Percentiles rank a stretch among this genome's conserved stretches.
Conservation (phyloP, 345 rosid species). For the Gossypium rotundifolium region DNA sequence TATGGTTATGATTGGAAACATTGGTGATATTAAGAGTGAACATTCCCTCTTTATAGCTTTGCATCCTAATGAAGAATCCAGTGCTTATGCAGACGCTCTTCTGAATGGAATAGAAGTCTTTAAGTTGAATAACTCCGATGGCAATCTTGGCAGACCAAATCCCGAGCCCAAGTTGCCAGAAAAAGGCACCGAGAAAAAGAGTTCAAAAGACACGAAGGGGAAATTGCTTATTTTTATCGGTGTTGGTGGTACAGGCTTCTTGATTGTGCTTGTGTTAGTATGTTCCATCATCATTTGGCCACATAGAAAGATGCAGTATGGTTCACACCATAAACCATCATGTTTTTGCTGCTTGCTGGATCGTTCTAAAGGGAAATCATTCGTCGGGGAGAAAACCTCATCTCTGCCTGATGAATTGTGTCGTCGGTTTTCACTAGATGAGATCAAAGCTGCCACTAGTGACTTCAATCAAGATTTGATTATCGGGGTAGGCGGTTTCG, state of each 20-base stretch:
- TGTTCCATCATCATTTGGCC: conserved; percentile 19
- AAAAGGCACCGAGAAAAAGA: not conserved
- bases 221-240: not conserved
- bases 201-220: not conserved
- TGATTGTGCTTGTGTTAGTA: conserved; percentile 19
- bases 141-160: conserved; percentile 22
- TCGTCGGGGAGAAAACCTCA: conserved; percentile 19
- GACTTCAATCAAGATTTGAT: not conserved
- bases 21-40: conserved; percentile 7
- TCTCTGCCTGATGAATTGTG: conserved; percentile 2
- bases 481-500: not conserved
- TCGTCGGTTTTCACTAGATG: not conserved
- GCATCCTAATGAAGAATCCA: conserved; percentile 6
- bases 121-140: conserved; percentile 23
- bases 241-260: conserved; percentile 20
- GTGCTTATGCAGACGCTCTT: conserved; percentile 23
- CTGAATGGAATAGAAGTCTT: conserved; percentile 54
- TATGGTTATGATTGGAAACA: conserved; percentile 2
- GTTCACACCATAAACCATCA: conserved; percentile 9
- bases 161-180: conserved; percentile 5
- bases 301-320: conserved; percentile 25
- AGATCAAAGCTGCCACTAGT: conserved; percentile 7
- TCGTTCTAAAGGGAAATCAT: not conserved
- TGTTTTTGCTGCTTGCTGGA: conserved; percentile 9
- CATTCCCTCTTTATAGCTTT: conserved; percentile 25